phyloP scores from a whole-genome alignment of 768 basidiomycete species.

The Agaricus subrufescens region DNA sequence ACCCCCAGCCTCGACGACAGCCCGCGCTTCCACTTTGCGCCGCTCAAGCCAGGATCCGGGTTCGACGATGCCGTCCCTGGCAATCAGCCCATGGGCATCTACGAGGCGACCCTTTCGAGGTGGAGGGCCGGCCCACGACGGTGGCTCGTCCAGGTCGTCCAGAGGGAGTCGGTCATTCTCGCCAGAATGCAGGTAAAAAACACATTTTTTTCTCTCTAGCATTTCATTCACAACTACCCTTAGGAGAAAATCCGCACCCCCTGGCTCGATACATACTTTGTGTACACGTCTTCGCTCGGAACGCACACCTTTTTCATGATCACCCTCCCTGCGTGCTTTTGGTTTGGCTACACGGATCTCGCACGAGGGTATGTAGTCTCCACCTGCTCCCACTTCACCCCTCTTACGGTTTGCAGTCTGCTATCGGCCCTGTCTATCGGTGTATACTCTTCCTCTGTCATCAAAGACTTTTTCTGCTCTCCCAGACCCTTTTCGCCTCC shows the following conservation, averaged over 20 bases:
- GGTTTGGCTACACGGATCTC: slow-evolving; percentile 74
- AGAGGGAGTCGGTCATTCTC: slow-evolving; percentile 55
- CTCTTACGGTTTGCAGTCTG: slow-evolving; percentile 36
- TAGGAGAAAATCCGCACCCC: slow-evolving; percentile 55
- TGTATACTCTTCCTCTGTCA: slow-evolving; percentile 81
- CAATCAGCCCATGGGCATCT: slow-evolving; percentile 45
- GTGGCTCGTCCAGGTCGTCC: slow-evolving; percentile 46
- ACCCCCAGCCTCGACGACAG: slow-evolving; percentile 15
- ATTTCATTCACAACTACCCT: neutral
- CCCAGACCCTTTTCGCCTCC: slow-evolving; percentile 91
- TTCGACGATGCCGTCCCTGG: slow-evolving; percentile 18
- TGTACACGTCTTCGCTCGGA: slow-evolving; percentile 74
- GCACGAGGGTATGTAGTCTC: slow-evolving; percentile 61
- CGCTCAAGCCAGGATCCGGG: no score
- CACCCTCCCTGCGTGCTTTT: slow-evolving; percentile 79
- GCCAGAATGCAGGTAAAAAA: slow-evolving; percentile 60
- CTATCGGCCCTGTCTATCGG: slow-evolving; percentile 70
- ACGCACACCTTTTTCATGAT: slow-evolving; percentile 95
- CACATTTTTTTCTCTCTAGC: slow-evolving; percentile 10
- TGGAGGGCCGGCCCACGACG: slow-evolving; percentile 65
- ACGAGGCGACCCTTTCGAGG: slow-evolving; percentile 54
- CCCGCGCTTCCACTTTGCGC: slow-evolving; percentile 4
- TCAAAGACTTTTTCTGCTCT: slow-evolving; percentile 87
- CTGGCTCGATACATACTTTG: slow-evolving; percentile 76
- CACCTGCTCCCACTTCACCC: no score